phyloP scores from a whole-genome alignment of 352 stramenopile genomes.

The Phytophthora hybrid region DNA sequence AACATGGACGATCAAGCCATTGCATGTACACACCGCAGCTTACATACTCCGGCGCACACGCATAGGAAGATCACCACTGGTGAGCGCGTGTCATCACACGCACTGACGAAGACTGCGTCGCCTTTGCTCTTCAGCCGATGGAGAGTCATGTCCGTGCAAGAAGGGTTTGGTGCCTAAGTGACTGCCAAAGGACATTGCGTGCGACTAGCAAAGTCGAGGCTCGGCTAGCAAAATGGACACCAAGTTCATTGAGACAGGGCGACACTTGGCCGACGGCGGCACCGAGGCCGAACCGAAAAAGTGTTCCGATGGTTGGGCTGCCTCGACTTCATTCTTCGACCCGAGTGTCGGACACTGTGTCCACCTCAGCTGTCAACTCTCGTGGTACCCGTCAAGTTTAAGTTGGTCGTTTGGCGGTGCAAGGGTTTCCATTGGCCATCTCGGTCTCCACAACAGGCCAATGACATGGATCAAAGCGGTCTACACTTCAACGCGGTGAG shows the following conservation, averaged over 20 bases:
- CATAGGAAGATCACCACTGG: conserved; percentile 4
- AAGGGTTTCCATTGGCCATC: neutral
- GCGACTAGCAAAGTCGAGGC: neutral
- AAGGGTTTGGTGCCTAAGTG: neutral
- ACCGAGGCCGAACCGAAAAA: neutral
- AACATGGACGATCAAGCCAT: conserved; percentile 1
- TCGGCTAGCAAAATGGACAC: conserved; percentile 4
- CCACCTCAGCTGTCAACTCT: neutral
- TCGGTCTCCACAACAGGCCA: neutral
- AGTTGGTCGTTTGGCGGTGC: neutral
- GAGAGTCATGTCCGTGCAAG: neutral
- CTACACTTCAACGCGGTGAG: conserved; percentile 5
- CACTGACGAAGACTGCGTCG: neutral
- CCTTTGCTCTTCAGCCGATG: neutral
- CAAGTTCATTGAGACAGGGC: neutral
- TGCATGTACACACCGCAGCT: neutral
- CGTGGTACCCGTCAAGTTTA: neutral
- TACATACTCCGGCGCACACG: conserved; percentile 1
- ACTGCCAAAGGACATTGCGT: neutral
- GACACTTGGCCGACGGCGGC: neutral
- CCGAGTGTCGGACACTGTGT: neutral
- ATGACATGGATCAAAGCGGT: neutral
- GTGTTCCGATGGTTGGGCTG: conserved; percentile 2
- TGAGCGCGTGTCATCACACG: neutral
- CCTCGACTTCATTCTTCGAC: neutral